Percentiles rank a stretch among this genome's conserved stretches.
These are phyloP conservation scores for Pontederia paniculata DNA, from an alignment of 176 grass and related monocot genomes.

Conservation along the genomic window DNA sequence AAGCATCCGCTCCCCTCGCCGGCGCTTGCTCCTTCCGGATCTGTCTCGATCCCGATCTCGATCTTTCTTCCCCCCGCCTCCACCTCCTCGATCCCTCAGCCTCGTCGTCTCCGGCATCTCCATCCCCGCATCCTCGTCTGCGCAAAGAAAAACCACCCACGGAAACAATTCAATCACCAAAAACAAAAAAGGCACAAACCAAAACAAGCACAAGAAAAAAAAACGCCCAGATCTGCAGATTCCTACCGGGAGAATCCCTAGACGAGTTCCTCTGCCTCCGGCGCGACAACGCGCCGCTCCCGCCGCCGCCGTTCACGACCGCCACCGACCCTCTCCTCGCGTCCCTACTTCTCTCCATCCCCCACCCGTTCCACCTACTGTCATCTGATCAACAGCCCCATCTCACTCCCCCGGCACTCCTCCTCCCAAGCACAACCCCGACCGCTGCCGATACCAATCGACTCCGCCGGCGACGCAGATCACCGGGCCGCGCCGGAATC, in stretches of 20 bases:
- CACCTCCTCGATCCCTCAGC: slow-evolving; percentile 26
- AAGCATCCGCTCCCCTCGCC: slow-evolving; percentile 18
- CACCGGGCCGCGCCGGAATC: neutral
- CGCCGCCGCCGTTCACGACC: slow-evolving; percentile 33
- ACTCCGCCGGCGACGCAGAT: neutral
- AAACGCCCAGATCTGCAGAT: neutral
- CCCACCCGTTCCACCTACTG: slow-evolving; percentile 1
- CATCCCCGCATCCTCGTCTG: slow-evolving; percentile 29
- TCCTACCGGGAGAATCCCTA: slow-evolving; percentile 27
- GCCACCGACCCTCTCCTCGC: slow-evolving; percentile 23
- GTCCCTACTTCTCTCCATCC: slow-evolving; percentile 27
- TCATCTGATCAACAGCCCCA: neutral
- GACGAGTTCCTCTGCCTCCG: slow-evolving; percentile 40
- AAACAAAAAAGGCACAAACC: slow-evolving; percentile 2
- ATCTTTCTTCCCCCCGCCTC: slow-evolving; percentile 25
- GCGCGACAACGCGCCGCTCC: slow-evolving; percentile 38
- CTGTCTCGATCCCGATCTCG: slow-evolving; percentile 35
- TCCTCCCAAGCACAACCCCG: neutral
- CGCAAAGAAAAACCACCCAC: neutral
- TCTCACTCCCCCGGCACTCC: neutral
- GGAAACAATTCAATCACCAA: slow-evolving; percentile 6
- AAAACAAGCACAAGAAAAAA: neutral
- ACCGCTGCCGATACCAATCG: neutral
- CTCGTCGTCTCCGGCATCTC: slow-evolving; percentile 34
- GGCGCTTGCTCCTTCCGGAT: slow-evolving; percentile 30